These are phyloP conservation scores for Agroathelia rolfsii DNA, from an alignment of 1,284 basidiomycete species.

Conservation along the genomic window DNA sequence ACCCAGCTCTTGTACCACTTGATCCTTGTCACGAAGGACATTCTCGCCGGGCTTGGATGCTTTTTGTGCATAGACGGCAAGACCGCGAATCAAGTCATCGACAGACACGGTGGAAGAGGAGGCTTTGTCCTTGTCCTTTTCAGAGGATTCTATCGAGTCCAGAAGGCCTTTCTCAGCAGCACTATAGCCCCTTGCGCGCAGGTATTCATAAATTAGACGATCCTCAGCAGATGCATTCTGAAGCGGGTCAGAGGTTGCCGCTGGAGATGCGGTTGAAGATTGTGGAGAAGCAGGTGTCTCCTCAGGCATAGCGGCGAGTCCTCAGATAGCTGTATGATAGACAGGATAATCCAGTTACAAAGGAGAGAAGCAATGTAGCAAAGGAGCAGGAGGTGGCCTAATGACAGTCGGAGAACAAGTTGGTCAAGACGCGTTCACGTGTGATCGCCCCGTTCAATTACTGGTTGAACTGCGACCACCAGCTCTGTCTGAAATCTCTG, in stretches of 20 bases:
- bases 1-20: constrained; percentile 55
- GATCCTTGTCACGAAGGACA: constrained; percentile 52
- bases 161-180: constrained; percentile 68
- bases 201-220: constrained; percentile 73
- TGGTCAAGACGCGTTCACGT: too few species aligned
- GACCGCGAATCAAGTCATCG: constrained; percentile 56
- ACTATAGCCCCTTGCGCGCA: constrained; percentile 73
- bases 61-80: constrained; percentile 58
- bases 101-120: constrained; percentile 34
- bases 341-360: too few species aligned
- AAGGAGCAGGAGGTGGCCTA: too few species aligned
- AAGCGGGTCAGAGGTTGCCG: constrained; percentile 20
- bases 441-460: too few species aligned
- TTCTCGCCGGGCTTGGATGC: constrained; percentile 55
- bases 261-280: constrained; percentile 18
- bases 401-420: too few species aligned
- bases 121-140: constrained; percentile 47
- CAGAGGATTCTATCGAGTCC: constrained; percentile 52
- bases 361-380: too few species aligned
- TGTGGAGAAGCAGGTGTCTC: constrained; percentile 25
- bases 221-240: constrained; percentile 35
- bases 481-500: too few species aligned
- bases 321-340: too few species aligned
- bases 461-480: too few species aligned
- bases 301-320: too few species aligned